Evolutionary conservation across 805 yeast genomes (phyloP).

Genomic region (Suhomyces tanzawaensis): DNA sequence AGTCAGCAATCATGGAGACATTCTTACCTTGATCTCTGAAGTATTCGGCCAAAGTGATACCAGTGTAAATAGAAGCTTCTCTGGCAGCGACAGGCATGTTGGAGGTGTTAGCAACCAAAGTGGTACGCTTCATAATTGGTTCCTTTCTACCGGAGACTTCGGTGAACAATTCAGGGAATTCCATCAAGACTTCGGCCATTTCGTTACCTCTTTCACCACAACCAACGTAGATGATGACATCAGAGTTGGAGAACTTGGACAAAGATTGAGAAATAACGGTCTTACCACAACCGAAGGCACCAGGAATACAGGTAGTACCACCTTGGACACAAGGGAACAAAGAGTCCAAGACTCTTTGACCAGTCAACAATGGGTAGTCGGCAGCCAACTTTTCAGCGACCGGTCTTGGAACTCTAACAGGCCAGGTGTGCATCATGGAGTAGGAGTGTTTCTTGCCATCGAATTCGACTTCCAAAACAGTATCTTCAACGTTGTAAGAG

Average conservation of each 20-base stretch:
- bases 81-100: constrained; percentile 99
- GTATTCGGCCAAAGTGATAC: constrained; percentile 97
- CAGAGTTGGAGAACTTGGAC: constrained; percentile 97
- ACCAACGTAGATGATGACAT: constrained; percentile 92
- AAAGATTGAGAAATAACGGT: constrained; percentile 97
- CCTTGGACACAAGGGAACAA: constrained; percentile 99
- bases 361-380: constrained; percentile 92
- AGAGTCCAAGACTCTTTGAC: constrained; percentile 98
- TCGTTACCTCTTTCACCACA: constrained; percentile 59
- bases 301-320: constrained; percentile 99
- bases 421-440: constrained; percentile 99
- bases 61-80: constrained; percentile 99
- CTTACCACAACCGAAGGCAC: constrained; percentile 99
- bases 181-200: constrained; percentile 99
- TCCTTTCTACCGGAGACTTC: constrained; percentile 91
- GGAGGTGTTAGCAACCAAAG: constrained; percentile 97
- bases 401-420: constrained; percentile 99
- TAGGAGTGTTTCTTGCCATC: constrained; percentile 79
- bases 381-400: constrained; percentile 93
- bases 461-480: constrained; percentile 89
- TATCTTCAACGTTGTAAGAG: constrained; percentile 85
- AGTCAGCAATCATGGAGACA: constrained; percentile 99
- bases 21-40: constrained; percentile 99
- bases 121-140: constrained; percentile 98
- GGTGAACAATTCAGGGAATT: constrained; percentile 95